Percentiles rank a stretch among this genome's conserved stretches.
Evolutionary conservation across 2,329 filamentous ascomycete genomes (phyloP).

Genomic region (Cryphonectria parasitica): DNA sequence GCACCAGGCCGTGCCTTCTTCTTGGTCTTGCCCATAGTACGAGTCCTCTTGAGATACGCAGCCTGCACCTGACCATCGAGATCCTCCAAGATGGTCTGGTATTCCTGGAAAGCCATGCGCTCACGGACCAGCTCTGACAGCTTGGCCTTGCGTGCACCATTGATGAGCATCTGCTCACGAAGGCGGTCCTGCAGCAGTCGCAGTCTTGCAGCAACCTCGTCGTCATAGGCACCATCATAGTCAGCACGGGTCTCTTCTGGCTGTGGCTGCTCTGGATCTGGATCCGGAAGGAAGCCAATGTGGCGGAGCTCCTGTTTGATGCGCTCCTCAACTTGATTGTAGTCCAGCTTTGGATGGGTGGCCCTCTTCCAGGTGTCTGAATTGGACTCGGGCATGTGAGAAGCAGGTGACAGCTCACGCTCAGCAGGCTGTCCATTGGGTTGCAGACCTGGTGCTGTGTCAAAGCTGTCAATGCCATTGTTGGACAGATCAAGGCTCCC

Average conservation of each 20-base stretch:
- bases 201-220: conserved; percentile 89
- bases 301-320: conserved; percentile 89
- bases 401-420: conserved; percentile 66
- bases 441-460: conserved; percentile 34
- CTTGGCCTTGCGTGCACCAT: conserved; percentile 87
- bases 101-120: conserved; percentile 95
- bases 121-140: conserved; percentile 87
- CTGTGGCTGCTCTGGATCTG: conserved; percentile 29
- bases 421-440: conserved; percentile 31
- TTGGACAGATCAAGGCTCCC: conserved; percentile 53
- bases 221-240: conserved; percentile 88
- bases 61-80: conserved; percentile 93
- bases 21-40: conserved; percentile 91
- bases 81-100: conserved; percentile 94
- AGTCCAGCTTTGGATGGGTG: conserved; percentile 76
- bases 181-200: conserved; percentile 83
- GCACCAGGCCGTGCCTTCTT: conserved; percentile 83
- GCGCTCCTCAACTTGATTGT: conserved; percentile 84
- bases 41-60: conserved; percentile 92
- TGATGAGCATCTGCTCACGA: conserved; percentile 81
- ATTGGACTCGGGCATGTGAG: conserved; percentile 77
- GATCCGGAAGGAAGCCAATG: conserved; percentile 77
- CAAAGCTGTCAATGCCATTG: conserved; percentile 57
- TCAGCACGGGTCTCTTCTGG: conserved; percentile 54
- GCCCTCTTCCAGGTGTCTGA: conserved; percentile 80